Base-by-base conservation (phyloP, 75 land plant genomes). In the Cupressus sempervirens region DNA sequence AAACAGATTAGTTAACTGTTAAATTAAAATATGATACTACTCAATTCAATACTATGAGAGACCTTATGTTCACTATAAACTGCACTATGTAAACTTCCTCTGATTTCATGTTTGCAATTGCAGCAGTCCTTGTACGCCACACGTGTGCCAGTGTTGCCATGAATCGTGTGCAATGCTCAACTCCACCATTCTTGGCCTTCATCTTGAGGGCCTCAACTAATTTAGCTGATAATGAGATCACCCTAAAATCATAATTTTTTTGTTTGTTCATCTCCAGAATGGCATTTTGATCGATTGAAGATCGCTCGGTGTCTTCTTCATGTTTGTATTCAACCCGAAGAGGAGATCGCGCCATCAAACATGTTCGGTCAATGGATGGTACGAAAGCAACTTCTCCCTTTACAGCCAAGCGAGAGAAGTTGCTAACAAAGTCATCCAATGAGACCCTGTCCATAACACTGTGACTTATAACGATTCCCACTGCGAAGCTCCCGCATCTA, bases 51-150 rank as follows among this genome's bases (percentile, higher is more conserved):
- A 43, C 48, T 46, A 46, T 46, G 2, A 50, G 11, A 50, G 80
- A 77, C 82, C 92, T 75, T 45, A 91, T 83, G 50, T 91, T 88
- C 9, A 91, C 88, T 2, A 87, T 87, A 43, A 87, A 89, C 7
- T 89, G 87, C 11, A 91, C 50, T 3, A 62, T 90, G 8, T 87
- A 87, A 16, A 35, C 14, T 18, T 85, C 58, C 0, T 86, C 89
- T 7, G 26, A 1, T 50, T 81, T 52, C 76, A 54, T 38, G 62
- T 35, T 80, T 1, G 35, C 35, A 15, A 72, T 81, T n/a, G 92
- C 87, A 1, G 83, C 50, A n/a, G 88, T 87, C 84, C 86, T 82
- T 84, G 88, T 87, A 76, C 89, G 87, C 92, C 92, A 91, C 7
- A 89, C 16, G 83, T 81, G 92, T 15, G 92, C 90, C 9, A 88